Conservation (phyloP, 2,329 filamentous ascomycete genomes). For the Phyllachora maydis region DNA sequence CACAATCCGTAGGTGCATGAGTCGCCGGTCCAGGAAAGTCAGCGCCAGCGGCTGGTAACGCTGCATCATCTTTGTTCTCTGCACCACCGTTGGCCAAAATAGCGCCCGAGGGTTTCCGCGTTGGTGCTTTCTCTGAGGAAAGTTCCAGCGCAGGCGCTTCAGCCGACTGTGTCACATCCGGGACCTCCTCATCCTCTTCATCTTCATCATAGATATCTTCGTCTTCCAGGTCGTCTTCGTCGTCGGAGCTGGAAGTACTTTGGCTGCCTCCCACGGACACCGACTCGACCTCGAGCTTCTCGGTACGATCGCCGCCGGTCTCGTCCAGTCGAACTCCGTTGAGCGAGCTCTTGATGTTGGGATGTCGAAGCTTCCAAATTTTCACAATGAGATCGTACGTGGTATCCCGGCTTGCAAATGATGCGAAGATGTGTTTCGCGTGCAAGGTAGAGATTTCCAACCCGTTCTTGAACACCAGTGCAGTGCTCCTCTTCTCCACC, state of each 20-base stretch:
- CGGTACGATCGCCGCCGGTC: conserved; percentile 74
- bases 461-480: conserved; percentile 88
- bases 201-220: conserved; percentile 69
- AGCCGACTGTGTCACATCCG: conserved; percentile 13
- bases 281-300: conserved; percentile 45
- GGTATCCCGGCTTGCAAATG: conserved; percentile 81
- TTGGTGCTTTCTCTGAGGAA: conserved; percentile 32
- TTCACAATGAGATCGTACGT: conserved; percentile 95
- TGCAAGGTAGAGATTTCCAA: conserved; percentile 93
- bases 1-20: conserved; percentile 72
- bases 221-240: conserved; percentile 48
- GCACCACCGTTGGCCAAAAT: conserved; percentile 19
- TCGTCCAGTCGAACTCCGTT: conserved; percentile 74
- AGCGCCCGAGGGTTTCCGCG: conserved; percentile 51
- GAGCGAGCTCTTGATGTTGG: conserved; percentile 72
- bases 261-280: conserved; percentile 18
- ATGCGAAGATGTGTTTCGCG: conserved; percentile 88
- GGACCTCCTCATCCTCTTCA: conserved; percentile 46
- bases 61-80: conserved; percentile 27
- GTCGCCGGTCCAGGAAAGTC: conserved; percentile 75
- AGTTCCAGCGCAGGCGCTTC: conserved; percentile 16
- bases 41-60: conserved; percentile 7
- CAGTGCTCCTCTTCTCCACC: conserved; percentile 91
- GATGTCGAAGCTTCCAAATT: conserved; percentile 95
- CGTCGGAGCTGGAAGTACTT: conserved; percentile 35